Evolutionary conservation across 1,284 basidiomycete species (phyloP).

Genomic region (Irpex sp.): DNA sequence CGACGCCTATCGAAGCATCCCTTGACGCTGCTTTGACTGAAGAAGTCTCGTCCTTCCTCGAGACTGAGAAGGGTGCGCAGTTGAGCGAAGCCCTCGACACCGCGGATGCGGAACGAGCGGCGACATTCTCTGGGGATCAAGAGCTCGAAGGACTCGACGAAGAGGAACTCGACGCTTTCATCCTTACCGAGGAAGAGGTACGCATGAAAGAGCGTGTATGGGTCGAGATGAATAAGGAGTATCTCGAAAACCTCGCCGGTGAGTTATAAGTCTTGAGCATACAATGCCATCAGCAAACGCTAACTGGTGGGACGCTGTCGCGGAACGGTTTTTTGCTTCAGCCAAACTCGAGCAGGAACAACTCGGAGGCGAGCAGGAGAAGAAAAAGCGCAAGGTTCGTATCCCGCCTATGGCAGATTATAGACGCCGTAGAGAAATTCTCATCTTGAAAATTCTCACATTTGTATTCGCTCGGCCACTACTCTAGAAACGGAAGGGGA

Average conservation of each 20-base stretch:
- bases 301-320: constrained; percentile 24
- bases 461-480: background rate
- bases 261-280: constrained; percentile 26
- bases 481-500: constrained; percentile 60
- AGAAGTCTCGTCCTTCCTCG: constrained; percentile 64
- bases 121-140: constrained; percentile 48
- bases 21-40: constrained; percentile 55
- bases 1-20: constrained; percentile 38
- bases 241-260: constrained; percentile 88
- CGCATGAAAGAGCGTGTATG: constrained; percentile 92
- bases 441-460: background rate
- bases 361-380: constrained; percentile 38
- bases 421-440: background rate
- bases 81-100: constrained; percentile 60
- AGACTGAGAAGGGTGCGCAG: constrained; percentile 50
- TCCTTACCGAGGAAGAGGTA: constrained; percentile 84
- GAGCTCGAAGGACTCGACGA: constrained; percentile 86
- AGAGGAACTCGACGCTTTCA: constrained; percentile 85
- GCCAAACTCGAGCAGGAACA: constrained; percentile 62
- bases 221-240: constrained; percentile 95
- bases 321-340: constrained; percentile 42
- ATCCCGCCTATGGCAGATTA: constrained; percentile 29
- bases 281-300: background rate
- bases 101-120: constrained; percentile 54
- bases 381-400: constrained; percentile 76